Evolutionary conservation across 202 grass and related monocot species (phyloP), one percentile per base, ranked within the genome.

Genomic region (Schoenoplectus triqueter): DNA sequence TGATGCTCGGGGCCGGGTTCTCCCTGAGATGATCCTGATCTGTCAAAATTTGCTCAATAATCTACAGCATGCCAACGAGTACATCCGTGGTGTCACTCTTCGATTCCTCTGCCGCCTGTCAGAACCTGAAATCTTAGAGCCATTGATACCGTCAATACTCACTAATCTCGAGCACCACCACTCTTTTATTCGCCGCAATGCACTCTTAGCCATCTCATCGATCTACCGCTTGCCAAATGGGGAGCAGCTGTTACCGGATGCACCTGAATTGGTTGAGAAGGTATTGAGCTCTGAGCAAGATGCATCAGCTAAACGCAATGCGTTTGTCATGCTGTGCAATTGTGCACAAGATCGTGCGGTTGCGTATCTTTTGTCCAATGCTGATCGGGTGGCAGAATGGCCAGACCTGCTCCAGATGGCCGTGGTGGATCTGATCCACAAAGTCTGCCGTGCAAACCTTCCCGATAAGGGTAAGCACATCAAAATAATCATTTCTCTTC

Each of bases 11-110:
- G 93, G 91, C 0, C 72, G 82, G 44, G 88, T 78, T 11, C 86
- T 93, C 1, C 91, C 90, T 2, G 93, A 96, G 91, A 96, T 93
- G 93, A 96, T 96, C 81, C 89, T 96, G 69, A 96, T 96, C 89
- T 93, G 93, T 85, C 93, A 96, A 87, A 96, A 93, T 75, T 81
- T 96, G 61, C 90, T 89, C 81, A 93, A 96, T 81, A 96, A 91
- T 80, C 84, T 93, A 3, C 89, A 96, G 76, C 87, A 89, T 84
- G 70, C 93, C 73, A 96, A 96, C 49, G 93, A 96, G 87, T 96
- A 93, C 87, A 91, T 96, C 73, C 86, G 91, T 15, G 93, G 91
- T 17, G 93, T 82, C 52, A 93, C 89, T 3, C 84, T 93, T 2
- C 64, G 93, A 0, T 96, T 96, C 63, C 84, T 96, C 62, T 96